Evolutionary conservation across 306 rosid species (phyloP), one percentile per base, ranked within the genome.

Genomic region (Dalbergia oliveri): DNA sequence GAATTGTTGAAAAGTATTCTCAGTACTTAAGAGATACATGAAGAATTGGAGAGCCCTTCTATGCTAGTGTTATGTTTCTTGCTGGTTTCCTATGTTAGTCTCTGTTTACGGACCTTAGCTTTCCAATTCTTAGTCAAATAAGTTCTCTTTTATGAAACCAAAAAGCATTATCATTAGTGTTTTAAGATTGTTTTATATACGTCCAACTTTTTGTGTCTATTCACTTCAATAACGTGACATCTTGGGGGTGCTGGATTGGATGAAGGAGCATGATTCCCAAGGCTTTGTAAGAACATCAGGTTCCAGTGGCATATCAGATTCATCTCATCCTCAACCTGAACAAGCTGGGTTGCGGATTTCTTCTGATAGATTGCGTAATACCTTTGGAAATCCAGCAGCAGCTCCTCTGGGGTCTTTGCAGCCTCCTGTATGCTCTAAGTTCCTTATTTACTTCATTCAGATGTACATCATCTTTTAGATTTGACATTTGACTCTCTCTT

Each of bases 211-310:
- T 59, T 67, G 79, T 68, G 16, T 72, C 39, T 47, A 43, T 76
- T 80, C 75, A 37, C 59, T 50, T 76, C 67, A 41, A 16, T 15
- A 47, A 31, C 34, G 51, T 77, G 34, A 58, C 69, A 78, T 64
- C 49, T 76, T 77, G 84, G 73, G 82, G 60, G 66, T 80, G 82
- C 78, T 82, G 66, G 84, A 49, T 84, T 84, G 76, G 54, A 80
- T 88, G 79, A 83, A 95, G 98, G 98, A 88, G 79, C 87, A 82
- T 76, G 89, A 88, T 79, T 75, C 89, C 16, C 95, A 86, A 82
- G 88, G 96, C 72, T 69, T 82, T 72, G 97, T 86, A 82, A 91
- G 94, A 84, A 79, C 85, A 26, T 78, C 86, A 8, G 89, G 86
- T 81, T 86, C 89, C 41, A 77, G 83, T 75, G 92, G 92, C 51